Base-by-base conservation (phyloP, 352 stramenopile species). In the Pythium biforme region DNA sequence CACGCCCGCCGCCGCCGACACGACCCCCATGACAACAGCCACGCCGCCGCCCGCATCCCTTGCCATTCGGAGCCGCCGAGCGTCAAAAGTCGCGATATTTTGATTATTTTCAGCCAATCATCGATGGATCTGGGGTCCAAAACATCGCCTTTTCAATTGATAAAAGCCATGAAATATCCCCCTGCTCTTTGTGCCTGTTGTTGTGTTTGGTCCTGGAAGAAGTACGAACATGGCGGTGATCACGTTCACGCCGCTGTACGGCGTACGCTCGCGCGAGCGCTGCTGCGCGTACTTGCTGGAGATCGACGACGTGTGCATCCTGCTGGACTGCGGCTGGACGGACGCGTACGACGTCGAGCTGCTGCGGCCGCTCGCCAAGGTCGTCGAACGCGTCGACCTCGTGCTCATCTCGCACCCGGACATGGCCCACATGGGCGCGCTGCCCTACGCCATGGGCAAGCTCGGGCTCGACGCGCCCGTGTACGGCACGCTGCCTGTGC, bases 401-500 rank as follows among this genome's bases (percentile, higher is more conserved):
- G 86, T 97, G 64, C 73, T 97, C 33, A 88, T 97, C 64, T 96
- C 88, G 60, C 90, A 97, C 68, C 69, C 88, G 41, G 90, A 97
- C 68, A 57, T 97, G 66, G 85, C 83, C 43, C 90, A 97, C 78
- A 94, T 97, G 81, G 90, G 90, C 23, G 89, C 86, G 19, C 73
- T 97, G 61, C 89, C 89, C 31, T 97, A 97, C 73, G 86, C 89
- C 33, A 88, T 96, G 61, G 85, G 86, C 33, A 90, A 90, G 63
- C 72, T 96, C 29, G 86, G 85, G 0, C 79, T 96, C 8, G 81
- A 90, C 26, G 85, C 89, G 31, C 92, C 90, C 11, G 83, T 99
- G 19, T 98, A 98, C 65, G 91, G 90, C 17, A 99, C 96, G 19
- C 90, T 97, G 31, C 94, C 96, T 2, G 97, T 97, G 20, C 88